A percentile compares a stretch with the other conserved stretches of the same genome.
These are phyloP conservation scores for Agaricus blazei DNA, from an alignment of 768 basidiomycete genomes.

Conservation along the genomic window DNA sequence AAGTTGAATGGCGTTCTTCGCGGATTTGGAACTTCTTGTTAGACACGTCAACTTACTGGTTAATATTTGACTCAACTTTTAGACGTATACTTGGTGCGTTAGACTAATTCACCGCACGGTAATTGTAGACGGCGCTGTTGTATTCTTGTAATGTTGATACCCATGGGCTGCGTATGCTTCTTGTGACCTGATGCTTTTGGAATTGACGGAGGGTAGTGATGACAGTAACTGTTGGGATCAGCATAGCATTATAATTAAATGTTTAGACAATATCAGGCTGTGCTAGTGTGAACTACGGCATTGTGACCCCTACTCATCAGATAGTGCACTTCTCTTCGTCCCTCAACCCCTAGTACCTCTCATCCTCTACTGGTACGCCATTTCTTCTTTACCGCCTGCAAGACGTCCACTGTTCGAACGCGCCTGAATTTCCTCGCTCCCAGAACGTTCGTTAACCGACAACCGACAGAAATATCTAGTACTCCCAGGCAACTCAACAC, in stretches of 20 bases:
- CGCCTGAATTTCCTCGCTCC: too few species aligned
- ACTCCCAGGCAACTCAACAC: background rate
- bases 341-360: too few species aligned
- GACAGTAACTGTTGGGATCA: background rate
- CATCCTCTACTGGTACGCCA: too few species aligned
- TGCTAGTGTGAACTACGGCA: background rate
- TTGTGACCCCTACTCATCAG: too few species aligned
- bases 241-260: background rate
- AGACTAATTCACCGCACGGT: background rate
- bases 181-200: background rate
- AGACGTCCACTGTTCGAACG: too few species aligned
- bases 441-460: too few species aligned
- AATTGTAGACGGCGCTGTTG: too few species aligned
- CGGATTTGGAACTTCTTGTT: conserved; percentile 44
- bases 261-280: background rate
- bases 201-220: background rate
- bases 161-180: too few species aligned
- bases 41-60: background rate
- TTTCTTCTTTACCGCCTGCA: too few species aligned
- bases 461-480: too few species aligned
- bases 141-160: background rate
- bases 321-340: too few species aligned
- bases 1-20: conserved; percentile 78
- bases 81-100: background rate
- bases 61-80: too few species aligned